Percentiles rank a stretch among this genome's conserved stretches.
Evolutionary conservation across 192 early-diverging fungal species (phyloP).

Genomic region (Globomyces pollinis-pini): DNA sequence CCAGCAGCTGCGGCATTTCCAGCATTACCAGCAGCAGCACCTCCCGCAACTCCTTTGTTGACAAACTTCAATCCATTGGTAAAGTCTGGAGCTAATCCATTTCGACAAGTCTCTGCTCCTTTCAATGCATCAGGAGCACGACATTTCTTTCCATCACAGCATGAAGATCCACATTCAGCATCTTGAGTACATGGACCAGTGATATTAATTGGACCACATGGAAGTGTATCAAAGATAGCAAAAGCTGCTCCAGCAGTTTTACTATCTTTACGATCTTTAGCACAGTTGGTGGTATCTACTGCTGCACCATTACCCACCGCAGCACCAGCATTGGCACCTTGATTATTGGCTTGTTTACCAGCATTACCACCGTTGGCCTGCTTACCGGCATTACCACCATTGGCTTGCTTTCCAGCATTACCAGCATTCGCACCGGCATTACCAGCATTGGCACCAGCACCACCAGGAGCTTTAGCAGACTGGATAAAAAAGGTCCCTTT

Average conservation of each 20-base stretch:
- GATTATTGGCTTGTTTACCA: background rate
- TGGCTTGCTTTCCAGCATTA: background rate
- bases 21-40: no score
- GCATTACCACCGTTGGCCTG: background rate
- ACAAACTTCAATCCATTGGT: background rate
- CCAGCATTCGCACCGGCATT: background rate
- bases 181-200: conserved; percentile 3
- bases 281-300: background rate
- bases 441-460: background rate
- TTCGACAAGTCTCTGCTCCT: conserved; percentile 15
- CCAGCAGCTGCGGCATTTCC: no score
- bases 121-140: conserved; percentile 9
- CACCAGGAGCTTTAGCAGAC: background rate
- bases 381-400: no score
- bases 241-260: background rate
- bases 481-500: conserved; percentile 2
- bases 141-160: conserved; percentile 12
- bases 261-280: no score
- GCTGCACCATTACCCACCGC: background rate
- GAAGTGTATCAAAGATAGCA: background rate
- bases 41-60: background rate
- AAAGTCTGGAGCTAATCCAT: conserved; percentile 14
- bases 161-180: conserved; percentile 11
- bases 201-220: background rate
- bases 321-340: background rate